These are phyloP conservation scores for Capsicum chinense DNA, from an alignment of 257 asterid genomes.

Conservation along the genomic window DNA sequence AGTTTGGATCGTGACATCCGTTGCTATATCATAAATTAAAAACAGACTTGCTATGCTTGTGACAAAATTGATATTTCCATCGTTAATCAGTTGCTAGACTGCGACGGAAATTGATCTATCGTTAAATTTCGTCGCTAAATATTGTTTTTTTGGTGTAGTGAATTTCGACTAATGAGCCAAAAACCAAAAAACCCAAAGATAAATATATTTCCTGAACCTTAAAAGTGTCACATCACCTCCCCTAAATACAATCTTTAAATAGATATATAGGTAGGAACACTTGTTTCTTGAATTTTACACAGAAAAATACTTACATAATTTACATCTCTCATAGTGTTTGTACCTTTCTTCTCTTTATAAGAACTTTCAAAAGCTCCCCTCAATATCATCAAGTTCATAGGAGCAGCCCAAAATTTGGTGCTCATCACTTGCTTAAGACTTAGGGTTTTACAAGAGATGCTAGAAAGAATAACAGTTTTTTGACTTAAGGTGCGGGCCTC, in stretches of 20 bases:
- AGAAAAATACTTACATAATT: neutral
- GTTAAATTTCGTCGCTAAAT: too few relatives aligned
- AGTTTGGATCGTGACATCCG: too few relatives aligned
- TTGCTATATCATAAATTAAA: too few relatives aligned
- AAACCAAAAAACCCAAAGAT: too few relatives aligned
- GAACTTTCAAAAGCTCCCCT: neutral
- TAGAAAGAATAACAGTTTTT: neutral
- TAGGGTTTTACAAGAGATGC: neutral
- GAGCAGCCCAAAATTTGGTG: constrained; percentile 18
- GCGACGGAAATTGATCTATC: too few relatives aligned
- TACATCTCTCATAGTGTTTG: neutral
- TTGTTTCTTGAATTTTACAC: neutral
- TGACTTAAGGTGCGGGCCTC: constrained; percentile 25
- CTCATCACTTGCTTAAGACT: constrained; percentile 43
- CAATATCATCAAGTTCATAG: constrained; percentile 51
- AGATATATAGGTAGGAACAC: neutral
- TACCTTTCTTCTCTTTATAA: neutral
- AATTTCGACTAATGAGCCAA: too few relatives aligned
- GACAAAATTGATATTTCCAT: too few relatives aligned
- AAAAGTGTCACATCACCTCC: too few relatives aligned
- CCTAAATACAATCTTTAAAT: neutral
- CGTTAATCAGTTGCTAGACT: too few relatives aligned
- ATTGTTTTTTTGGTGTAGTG: too few relatives aligned
- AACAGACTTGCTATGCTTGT: too few relatives aligned
- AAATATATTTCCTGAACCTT: too few relatives aligned